Base-by-base conservation (phyloP, 2,329 filamentous ascomycete genomes). In the Aspergillus neoniger region DNA sequence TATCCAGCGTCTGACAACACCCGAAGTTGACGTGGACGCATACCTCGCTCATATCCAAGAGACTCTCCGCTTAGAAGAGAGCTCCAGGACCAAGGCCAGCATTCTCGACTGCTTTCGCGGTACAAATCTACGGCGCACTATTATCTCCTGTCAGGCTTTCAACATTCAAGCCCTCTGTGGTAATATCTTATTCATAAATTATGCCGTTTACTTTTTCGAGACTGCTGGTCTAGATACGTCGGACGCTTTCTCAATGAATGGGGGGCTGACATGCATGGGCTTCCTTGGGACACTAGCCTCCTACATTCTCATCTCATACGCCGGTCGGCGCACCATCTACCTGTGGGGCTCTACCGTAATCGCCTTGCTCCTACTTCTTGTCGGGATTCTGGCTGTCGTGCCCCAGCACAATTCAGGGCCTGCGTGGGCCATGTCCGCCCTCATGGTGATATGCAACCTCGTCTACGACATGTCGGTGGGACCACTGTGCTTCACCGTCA, bases 401-500 rank as follows among this genome's bases (percentile, higher is more conserved):
- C 76, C 76, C 4, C 67, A 69, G 2, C 70, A 77, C 52, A 54
- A 14, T 23, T n/a, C 53, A 2, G 63, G 55, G 12, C 67, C 70
- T 2, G 65, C 66, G 1, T 81, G 78, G 74, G 75, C 76, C 0
- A 77, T 80, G 63, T 74, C 72, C 3, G 69, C 71, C 2, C 63
- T 81, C 2, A 66, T 70, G 41, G 43, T 72, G 8, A 55, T 61
- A 15, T 52, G 49, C n/a, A 32, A 36, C 36, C 49, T 52, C n/a
- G 30, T 52, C 7, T 52, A 52, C 68, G 81, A 82, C 70, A 76
- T 81, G 56, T 80, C 81, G 5, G 77, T 85, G 15, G 83, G 83
- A 0, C 82, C 82, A 0, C 76, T 84, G 7, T 82, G 80, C 14
- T 85, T 82, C 69, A 78, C 78, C 0, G 66, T 85, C 19, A 71